Base-by-base conservation (phyloP, 176 grass and related monocot genomes). In the Hyparrhenia diplandra region DNA sequence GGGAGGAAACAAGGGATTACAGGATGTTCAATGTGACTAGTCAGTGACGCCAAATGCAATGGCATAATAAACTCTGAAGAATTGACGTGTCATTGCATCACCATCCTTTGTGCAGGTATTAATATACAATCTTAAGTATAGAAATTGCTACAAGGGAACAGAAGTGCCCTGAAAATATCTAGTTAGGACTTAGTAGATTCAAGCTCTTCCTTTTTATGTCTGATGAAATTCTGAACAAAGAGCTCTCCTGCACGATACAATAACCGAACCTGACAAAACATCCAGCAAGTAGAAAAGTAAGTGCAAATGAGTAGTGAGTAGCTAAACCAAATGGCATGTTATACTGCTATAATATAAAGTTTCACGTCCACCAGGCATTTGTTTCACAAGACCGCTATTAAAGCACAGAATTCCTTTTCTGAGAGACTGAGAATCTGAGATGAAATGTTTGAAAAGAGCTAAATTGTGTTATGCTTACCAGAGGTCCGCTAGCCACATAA, bases 401-500 rank as follows among this genome's bases (percentile, higher is more conserved):
- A 78, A 47, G 4, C 4, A 1, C 20, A 70, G 11, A 1, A 9
- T 24, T 80, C 10, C 23, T 70, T 69, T 12, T 49, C 46, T 49
- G 46, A 18, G 31, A 32, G n/a, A n/a, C n/a, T n/a, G n/a, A 32
- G 16, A 49, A 49, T 54, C 9, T 32, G 16, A 10, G 31, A 29
- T 27, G 25, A 62, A 20, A 62, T 71, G 20, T 31, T 52, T 8
- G n/a, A 59, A 57, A 82, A 78, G 2, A 64, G 25, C 57, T n/a
- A 51, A 36, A 20, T 8, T 32, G 55, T 82, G 34, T 30, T 45
- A 40, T 40, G 29, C 55, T 92, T 87, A 94, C 95, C 87, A 92
- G 70, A 28, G 95, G 92, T 71, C 95, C 92, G 68, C 94, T 97
- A 43, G 94, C 92, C 12, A 92, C 92, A 87, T 94, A 97, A 32